Conservation (phyloP, 129 eudicot genomes). For the Smallanthus sonchifolius region DNA sequence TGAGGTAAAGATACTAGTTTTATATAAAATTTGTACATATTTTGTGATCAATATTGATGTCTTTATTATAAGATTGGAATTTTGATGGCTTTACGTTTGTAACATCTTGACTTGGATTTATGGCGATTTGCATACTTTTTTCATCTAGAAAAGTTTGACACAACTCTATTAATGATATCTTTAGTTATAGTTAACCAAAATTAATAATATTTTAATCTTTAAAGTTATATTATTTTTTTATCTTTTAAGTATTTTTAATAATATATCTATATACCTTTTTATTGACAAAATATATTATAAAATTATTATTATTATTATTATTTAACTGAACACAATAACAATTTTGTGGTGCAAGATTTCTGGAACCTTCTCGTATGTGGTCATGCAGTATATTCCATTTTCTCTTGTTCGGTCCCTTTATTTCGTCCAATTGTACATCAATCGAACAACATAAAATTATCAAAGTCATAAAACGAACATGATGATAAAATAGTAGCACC, state of each 20-base stretch:
- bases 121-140: neutral
- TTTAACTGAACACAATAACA: neutral
- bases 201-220: neutral
- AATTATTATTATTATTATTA: too few relatives aligned
- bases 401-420: neutral
- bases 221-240: too few relatives aligned
- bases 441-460: too few relatives aligned
- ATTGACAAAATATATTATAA: neutral
- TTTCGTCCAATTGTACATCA: neutral
- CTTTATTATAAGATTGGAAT: neutral
- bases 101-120: neutral
- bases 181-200: neutral
- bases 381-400: constrained; percentile 19
- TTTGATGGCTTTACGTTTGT: neutral
- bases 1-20: too few relatives aligned
- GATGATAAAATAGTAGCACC: too few relatives aligned
- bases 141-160: neutral
- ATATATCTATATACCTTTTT: too few relatives aligned
- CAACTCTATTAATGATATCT: neutral
- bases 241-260: too few relatives aligned
- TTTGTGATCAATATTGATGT: neutral
- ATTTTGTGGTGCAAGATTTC: neutral
- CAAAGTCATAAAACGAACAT: too few relatives aligned
- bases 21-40: neutral
- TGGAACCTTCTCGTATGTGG: constrained; percentile 14